Conservation (phyloP, 345 rosid species). For the Brassica cretica region DNA sequence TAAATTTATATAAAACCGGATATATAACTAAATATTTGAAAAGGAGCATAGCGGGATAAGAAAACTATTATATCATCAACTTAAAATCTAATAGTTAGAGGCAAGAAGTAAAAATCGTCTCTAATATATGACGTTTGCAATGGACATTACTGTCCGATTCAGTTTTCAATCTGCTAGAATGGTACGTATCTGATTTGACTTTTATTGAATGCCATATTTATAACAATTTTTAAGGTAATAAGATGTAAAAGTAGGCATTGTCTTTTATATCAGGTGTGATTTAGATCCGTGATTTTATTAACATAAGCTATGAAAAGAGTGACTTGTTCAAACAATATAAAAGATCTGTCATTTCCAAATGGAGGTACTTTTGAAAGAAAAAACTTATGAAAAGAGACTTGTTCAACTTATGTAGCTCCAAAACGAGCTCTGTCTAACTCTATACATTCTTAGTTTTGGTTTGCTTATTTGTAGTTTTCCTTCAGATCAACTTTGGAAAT, state of each 20-base stretch:
- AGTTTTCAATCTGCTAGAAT: not conserved
- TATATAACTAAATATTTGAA: not conserved
- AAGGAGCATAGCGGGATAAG: not conserved
- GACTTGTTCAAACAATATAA: not conserved
- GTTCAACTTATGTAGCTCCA: not conserved
- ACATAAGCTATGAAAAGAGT: not conserved
- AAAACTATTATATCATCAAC: not conserved
- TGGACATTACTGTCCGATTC: not conserved
- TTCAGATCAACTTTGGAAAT: not conserved
- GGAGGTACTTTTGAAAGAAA: not conserved
- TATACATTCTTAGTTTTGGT: not conserved
- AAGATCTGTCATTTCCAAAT: not conserved
- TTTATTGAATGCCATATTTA: not conserved
- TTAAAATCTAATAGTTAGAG: not conserved
- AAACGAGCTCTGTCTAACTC: not conserved
- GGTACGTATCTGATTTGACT: not conserved
- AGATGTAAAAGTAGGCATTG: not conserved
- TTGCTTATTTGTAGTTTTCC: not conserved
- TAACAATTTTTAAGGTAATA: not conserved
- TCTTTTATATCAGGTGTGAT: not conserved
- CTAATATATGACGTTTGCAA: not conserved
- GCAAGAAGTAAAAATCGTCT: not conserved
- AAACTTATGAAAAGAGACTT: not conserved
- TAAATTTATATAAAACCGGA: not conserved
- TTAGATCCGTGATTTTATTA: not conserved